Base-by-base conservation (phyloP, 768 basidiomycete species). In the Ephemerocybe angulata region DNA sequence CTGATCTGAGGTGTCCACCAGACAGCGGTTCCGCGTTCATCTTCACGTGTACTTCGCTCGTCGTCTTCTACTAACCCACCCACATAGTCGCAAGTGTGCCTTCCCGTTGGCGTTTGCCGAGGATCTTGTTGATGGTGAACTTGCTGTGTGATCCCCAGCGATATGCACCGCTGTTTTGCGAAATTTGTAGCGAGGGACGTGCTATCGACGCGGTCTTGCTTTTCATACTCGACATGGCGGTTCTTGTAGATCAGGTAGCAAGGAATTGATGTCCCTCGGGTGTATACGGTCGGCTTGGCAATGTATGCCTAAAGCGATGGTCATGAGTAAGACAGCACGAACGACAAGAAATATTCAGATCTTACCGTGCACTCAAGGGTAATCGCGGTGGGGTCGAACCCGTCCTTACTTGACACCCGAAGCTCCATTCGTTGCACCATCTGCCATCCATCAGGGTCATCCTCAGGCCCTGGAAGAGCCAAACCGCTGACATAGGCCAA, bases 221-320 rank as follows among this genome's bases (percentile, higher is more conserved):
- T n/a, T n/a, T n/a, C n/a, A n/a, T n/a, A n/a, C n/a, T 19, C 28
- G 17, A 12, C 19, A n/a, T 15, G 17, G 4, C 28, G 28, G 3
- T 27, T 31, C 27, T 28, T 17, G 46, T 37, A 55, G 27, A 55
- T 27, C 4, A 55, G 47, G 37, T 55, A 55, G 37, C 54, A 55
- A 10, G 54, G 54, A 13, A 55, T 55, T 29, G 41, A 33, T 8
- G 54, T 38, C 25, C 46, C 54, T 10, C 47, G 29, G 4, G 54
- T 47, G 21, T 55, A 55, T 10, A 13, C 33, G 13, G 54, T 41
- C 8, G 54, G 54, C 27, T 49, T 48, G 46, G 24, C 47, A n/a
- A 55, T 38, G 37, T 48, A 55, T 29, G 49, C 28, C 54, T 55
- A 17, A 4, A 19, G 17, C 17, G n/a, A n/a, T n/a, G n/a, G n/a